Base-by-base conservation (phyloP, 495 filamentous ascomycete species). In the Oleoguttula mirabilis region DNA sequence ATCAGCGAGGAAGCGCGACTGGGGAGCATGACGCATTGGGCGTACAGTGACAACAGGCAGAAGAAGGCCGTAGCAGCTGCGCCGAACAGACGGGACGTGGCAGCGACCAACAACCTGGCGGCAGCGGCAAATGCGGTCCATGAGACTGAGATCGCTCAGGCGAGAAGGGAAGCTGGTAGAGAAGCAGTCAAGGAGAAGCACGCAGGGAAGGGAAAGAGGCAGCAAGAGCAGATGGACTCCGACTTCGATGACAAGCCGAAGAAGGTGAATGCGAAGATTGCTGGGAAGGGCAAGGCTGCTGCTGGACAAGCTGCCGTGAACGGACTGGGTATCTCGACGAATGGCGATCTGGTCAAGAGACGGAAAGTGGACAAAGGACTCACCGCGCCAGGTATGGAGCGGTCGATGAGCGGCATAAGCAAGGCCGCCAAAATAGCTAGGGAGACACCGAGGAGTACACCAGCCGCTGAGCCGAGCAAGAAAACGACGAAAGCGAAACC, bases 1-100 rank as follows among this genome's bases (percentile, higher is more conserved):
- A 82, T 96, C 58, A 94, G 87, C 65, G 87, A 93, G 25, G 83
- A 95, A 58, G 85, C 92, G 39, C 80, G 92, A 55, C 76, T 84
- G 57, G 90, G 90, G 21, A 96, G 85, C 59, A 71, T 78, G 37
- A 84, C 75, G 38, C 90, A 99, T 58, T 99, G 90, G 90, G 90
- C 90, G 39, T 96, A 95, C 63, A 76, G 76, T 7, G 88, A 94
- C 49, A 88, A 92, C 40, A 73, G 77, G 52, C 55, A 66, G 19
- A 65, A 74, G 16, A 80, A 80, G 53, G 63, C 71, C 10, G 73
- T 67, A 22, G 60, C 66, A 4, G 60, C 66, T 34, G 67, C 72
- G 22, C 75, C 73, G 3, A 76, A 78, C 16, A 74, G 84, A 35
- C 73, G 88, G 36, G 87, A 93, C 47, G 81, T 76, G 19, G 80